Evolutionary conservation across 352 stramenopile species (phyloP).

Genomic region (Globisporangium abappressorium): DNA sequence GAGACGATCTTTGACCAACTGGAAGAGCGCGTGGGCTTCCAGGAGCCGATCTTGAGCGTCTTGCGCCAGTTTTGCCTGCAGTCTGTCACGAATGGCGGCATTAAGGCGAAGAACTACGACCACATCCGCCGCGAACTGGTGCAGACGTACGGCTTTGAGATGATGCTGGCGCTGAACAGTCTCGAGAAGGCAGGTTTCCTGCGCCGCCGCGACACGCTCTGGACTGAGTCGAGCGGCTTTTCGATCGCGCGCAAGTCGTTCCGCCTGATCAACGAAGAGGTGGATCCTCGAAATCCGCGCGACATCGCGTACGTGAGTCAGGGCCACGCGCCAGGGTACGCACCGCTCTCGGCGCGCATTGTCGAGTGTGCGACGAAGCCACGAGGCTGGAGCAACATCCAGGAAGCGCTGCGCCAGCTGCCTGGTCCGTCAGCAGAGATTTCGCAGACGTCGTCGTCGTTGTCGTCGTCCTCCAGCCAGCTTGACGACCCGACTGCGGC

Average conservation of each 20-base stretch:
- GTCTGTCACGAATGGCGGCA: slow-evolving; percentile 90
- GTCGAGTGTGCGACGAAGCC: slow-evolving; percentile 88
- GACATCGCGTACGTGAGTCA: slow-evolving; percentile 93
- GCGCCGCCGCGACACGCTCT: slow-evolving; percentile 85
- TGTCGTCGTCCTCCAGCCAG: slow-evolving; percentile 12
- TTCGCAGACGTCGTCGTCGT: slow-evolving; percentile 38
- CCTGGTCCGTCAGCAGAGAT: slow-evolving; percentile 79
- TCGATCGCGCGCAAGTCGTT: slow-evolving; percentile 86
- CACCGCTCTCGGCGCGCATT: slow-evolving; percentile 91
- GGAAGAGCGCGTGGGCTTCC: slow-evolving; percentile 93
- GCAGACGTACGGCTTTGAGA: slow-evolving; percentile 97
- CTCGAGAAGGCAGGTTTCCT: slow-evolving; percentile 94
- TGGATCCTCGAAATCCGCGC: slow-evolving; percentile 91
- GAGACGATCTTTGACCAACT: slow-evolving; percentile 94
- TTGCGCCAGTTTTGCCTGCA: slow-evolving; percentile 94
- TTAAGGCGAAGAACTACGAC: slow-evolving; percentile 95
- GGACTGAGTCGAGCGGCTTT: slow-evolving; percentile 85
- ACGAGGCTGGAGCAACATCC: slow-evolving; percentile 69
- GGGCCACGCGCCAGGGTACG: slow-evolving; percentile 88
- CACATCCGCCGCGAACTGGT: slow-evolving; percentile 92
- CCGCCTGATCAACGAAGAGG: slow-evolving; percentile 94
- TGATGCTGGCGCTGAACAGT: slow-evolving; percentile 90
- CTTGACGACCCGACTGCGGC: slow-evolving; percentile 11
- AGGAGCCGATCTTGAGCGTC: slow-evolving; percentile 89
- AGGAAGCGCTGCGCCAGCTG: slow-evolving; percentile 83